These are phyloP conservation scores for Rubia tinctorum DNA, from an alignment of 305 asterid genomes.

Conservation along the genomic window DNA sequence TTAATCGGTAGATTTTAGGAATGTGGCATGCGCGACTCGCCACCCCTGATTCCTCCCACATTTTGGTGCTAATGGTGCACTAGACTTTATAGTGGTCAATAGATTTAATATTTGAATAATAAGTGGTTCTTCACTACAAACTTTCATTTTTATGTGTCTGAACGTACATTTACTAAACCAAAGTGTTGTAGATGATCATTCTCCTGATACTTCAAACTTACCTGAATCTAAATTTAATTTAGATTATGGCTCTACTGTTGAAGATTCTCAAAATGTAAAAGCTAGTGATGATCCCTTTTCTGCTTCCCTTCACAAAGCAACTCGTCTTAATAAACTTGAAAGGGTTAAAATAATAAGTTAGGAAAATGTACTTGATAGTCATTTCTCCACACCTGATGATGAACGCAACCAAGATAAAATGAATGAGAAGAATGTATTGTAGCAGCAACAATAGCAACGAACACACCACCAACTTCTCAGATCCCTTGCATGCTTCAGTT, in stretches of 20 bases:
- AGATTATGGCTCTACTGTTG: conserved; percentile 29
- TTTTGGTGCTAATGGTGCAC: no score
- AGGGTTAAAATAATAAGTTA: conserved; percentile 32
- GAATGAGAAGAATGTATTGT: conserved; percentile 33
- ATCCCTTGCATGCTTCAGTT: no score
- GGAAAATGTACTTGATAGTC: conserved; percentile 31
- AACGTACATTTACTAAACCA: no score
- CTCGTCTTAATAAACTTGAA: conserved; percentile 29
- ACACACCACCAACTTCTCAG: no score
- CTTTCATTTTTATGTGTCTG: no score
- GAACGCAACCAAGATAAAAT: conserved; percentile 34
- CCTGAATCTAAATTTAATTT: conserved; percentile 37
- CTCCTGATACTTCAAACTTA: conserved; percentile 21
- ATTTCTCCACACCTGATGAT: conserved; percentile 14
- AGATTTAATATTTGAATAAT: no score
- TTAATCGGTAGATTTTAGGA: no score
- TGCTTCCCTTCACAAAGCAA: conserved; percentile 24
- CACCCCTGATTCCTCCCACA: no score
- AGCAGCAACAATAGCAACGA: no score
- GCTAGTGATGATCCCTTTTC: conserved; percentile 30
- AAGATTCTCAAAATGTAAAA: conserved; percentile 29
- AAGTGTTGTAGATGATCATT: conserved; percentile 41
- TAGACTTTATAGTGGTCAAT: no score
- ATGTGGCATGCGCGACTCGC: no score
- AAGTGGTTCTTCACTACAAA: no score